Percentiles rank a stretch among this genome's conserved stretches.
phyloP scores from a whole-genome alignment of 345 rosid genomes.

The Mallotus nudiflorus region DNA sequence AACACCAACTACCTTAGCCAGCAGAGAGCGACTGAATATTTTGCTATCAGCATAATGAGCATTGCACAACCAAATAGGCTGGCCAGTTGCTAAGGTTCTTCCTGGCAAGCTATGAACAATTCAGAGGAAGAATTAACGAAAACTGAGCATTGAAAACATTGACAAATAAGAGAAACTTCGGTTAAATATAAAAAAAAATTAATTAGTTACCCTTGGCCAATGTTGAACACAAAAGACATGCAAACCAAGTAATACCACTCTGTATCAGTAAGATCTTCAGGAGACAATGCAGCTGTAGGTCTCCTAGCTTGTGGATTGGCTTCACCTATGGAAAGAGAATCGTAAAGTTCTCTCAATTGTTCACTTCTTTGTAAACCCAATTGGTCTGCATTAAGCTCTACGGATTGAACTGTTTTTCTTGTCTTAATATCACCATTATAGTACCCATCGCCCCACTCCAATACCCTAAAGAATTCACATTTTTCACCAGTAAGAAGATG shows the following conservation, averaged over 20 bases:
- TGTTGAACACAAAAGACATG: conserved; percentile 86
- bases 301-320: conserved; percentile 59
- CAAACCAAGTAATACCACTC: conserved; percentile 98
- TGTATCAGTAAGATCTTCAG: conserved; percentile 91
- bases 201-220: conserved; percentile 72
- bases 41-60: conserved; percentile 82
- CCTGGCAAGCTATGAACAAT: conserved; percentile 73
- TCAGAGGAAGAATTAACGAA: neutral
- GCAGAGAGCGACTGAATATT: conserved; percentile 83
- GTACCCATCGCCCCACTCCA: conserved; percentile 94
- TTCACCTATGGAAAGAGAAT: conserved; percentile 64
- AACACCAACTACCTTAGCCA: conserved; percentile 67
- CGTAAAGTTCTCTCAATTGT: conserved; percentile 76
- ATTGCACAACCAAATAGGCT: conserved; percentile 77
- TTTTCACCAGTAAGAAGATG: neutral
- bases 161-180: neutral
- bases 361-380: conserved; percentile 87
- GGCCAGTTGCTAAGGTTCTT: conserved; percentile 54
- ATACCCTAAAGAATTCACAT: conserved; percentile 43
- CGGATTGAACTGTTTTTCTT: conserved; percentile 79
- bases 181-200: neutral
- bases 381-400: conserved; percentile 61
- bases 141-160: neutral
- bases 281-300: conserved; percentile 79
- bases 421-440: conserved; percentile 98